Evolutionary conservation across 2,329 filamentous ascomycete species (phyloP).

Genomic region (Fusarium neocosmosporiellum): DNA sequence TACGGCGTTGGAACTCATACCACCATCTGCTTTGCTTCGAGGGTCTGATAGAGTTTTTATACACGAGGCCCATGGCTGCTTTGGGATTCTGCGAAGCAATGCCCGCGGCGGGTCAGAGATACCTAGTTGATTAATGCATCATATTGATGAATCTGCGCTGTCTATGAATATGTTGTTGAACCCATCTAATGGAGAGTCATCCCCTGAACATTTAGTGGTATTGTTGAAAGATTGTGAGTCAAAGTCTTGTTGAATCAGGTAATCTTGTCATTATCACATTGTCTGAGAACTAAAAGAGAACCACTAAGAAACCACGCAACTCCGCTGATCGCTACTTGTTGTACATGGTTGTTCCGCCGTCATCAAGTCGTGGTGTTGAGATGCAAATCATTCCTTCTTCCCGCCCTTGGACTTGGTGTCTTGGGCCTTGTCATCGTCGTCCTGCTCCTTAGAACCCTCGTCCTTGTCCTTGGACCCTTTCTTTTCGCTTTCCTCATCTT

Average conservation of each 20-base stretch:
- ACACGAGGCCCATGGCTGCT: slow-evolving; percentile 26
- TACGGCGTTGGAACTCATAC: slow-evolving; percentile 45
- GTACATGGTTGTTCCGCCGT: background rate
- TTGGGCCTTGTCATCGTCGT: slow-evolving; percentile 28
- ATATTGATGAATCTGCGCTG: slow-evolving; percentile 35
- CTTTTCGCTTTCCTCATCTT: slow-evolving; percentile 36
- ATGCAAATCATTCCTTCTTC: slow-evolving; percentile 22
- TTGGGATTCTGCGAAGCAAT: slow-evolving; percentile 39
- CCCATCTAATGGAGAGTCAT: background rate
- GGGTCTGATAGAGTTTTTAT: slow-evolving; percentile 36
- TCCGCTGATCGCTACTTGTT: slow-evolving; percentile 22
- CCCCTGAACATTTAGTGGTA: background rate
- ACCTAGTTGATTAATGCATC: slow-evolving; percentile 45
- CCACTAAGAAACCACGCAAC: slow-evolving; percentile 8
- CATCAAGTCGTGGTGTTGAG: background rate
- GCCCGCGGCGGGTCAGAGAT: slow-evolving; percentile 39
- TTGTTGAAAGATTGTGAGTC: background rate
- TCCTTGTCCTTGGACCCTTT: slow-evolving; percentile 39
- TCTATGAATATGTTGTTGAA: background rate
- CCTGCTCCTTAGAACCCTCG: slow-evolving; percentile 31
- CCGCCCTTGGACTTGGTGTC: background rate
- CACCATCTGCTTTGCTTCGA: slow-evolving; percentile 41
- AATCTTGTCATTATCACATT: slow-evolving; percentile 16
- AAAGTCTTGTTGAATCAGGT: slow-evolving; percentile 16
- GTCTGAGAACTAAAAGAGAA: background rate